Conservation (phyloP, 768 basidiomycete genomes). For the Boletus subcaerulescens region DNA sequence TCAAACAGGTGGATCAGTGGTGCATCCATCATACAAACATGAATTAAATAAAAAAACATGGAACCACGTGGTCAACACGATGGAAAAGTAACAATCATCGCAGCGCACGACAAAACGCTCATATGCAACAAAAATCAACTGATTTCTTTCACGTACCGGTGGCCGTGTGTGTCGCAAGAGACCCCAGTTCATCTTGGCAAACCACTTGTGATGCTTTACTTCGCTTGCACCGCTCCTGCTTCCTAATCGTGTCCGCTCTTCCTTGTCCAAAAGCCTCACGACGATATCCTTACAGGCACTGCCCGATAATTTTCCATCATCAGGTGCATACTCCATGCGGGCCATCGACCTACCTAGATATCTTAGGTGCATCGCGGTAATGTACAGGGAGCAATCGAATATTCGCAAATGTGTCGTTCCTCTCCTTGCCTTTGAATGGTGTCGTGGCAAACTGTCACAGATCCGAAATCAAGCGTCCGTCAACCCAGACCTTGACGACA, state of each 20-base stretch:
- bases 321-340: not conserved
- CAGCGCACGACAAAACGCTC: not conserved
- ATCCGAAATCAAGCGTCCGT: conserved; percentile 31
- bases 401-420: conserved; percentile 94
- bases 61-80: conserved; percentile 10
- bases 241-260: conserved; percentile 83
- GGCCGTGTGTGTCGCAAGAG: conserved; percentile 88
- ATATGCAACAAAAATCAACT: not conserved
- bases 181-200: conserved; percentile 94
- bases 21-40: conserved; percentile 17
- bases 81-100: not conserved
- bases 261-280: conserved; percentile 85
- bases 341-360: conserved; percentile 56
- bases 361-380: conserved; percentile 83
- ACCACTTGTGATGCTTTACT: conserved; percentile 99
- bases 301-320: conserved; percentile 15
- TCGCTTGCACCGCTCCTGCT: conserved; percentile 95
- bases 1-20: conserved; percentile 23
- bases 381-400: conserved; percentile 83
- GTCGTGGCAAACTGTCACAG: conserved; percentile 86
- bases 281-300: conserved; percentile 90
- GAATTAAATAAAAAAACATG: conserved; percentile 4
- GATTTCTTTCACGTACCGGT: conserved; percentile 58
- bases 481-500: conserved; percentile 17
- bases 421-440: conserved; percentile 95